Conservation (phyloP, 2,329 filamentous ascomycete genomes). For the Pochonia chlamydosporia region DNA sequence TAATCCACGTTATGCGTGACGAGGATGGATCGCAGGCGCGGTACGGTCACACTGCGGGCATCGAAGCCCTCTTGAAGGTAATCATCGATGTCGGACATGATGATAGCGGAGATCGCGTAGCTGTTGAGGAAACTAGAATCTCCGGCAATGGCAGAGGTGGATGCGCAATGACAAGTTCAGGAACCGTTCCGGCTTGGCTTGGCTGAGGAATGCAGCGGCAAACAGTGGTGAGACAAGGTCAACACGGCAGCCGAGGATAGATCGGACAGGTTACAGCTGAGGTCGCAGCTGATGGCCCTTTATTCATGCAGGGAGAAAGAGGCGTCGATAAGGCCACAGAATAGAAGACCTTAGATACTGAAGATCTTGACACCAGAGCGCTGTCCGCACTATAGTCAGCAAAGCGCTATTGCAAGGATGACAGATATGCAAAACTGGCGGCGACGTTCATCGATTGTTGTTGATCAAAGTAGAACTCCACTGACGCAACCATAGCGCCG, state of each 20-base stretch:
- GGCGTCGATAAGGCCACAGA: conserved; percentile 8
- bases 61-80: conserved; percentile 89
- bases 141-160: background rate
- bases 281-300: conserved; percentile 1
- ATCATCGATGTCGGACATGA: conserved; percentile 65
- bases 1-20: conserved; percentile 84
- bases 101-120: conserved; percentile 3
- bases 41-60: conserved; percentile 74
- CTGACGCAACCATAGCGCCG: conserved; percentile 28
- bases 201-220: background rate
- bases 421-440: conserved; percentile 1
- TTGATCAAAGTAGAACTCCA: conserved; percentile 12
- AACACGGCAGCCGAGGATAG: conserved; percentile 4
- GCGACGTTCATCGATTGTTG: conserved; percentile 7
- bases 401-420: conserved; percentile 8
- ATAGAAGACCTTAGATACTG: background rate
- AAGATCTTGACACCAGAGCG: background rate
- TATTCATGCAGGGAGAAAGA: conserved; percentile 5
- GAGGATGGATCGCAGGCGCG: conserved; percentile 83
- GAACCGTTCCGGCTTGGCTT: background rate
- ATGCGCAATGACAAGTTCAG: background rate
- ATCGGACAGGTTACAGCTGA: conserved; percentile 6
- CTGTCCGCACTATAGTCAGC: background rate
- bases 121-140: background rate
- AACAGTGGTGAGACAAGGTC: conserved; percentile 6